Base-by-base conservation (phyloP, 2,329 filamentous ascomycete species). In the Penicillium italicum region DNA sequence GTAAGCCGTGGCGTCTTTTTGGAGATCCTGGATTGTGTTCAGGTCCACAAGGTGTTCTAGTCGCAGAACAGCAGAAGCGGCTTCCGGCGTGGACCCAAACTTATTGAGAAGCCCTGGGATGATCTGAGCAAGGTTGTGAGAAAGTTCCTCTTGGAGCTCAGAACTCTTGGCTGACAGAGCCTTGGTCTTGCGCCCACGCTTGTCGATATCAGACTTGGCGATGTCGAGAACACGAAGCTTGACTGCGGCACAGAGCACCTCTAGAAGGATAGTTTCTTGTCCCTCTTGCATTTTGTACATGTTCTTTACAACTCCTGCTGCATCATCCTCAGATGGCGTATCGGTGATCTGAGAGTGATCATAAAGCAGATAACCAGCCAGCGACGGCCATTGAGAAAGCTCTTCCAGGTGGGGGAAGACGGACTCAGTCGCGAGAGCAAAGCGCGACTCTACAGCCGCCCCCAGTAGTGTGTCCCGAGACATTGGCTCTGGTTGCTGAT, bases 71-170 rank as follows among this genome's bases (percentile, higher is more conserved):
- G 89, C 85, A 10, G 91, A 89, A 1, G 92, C 91, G 24, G 93
- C 92, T 66, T 89, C 86, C 16, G 94, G 89, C 28, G 89, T 83
- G n/a, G 92, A 90, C 5, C 94, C 93, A 65, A 91, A 99, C 69
- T 97, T 97, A 74, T 88, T 96, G 49, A 99, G 79, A 2, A 99
- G 82, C 60, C 85, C 86, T 0, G 94, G 94, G 51, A 97, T 93
- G 14, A 89, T 80, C 36, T 82, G 80, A 9, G 91, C 90, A 36
- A 99, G 80, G 63, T 88, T 85, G 45, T 91, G 81, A 2, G 90
- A 90, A 34, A 89, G 86, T 46, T 88, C 85, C 66, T 96, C 91
- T 59, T 90, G 88, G 26, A 86, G 82, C 56, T 92, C 89, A 6
- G 80, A 75, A 18, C 80, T 74, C 56, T 90, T 85, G 22, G 84